Base-by-base conservation (phyloP, 2,329 filamentous ascomycete genomes). In the Coniochaeta hoffmannii region DNA sequence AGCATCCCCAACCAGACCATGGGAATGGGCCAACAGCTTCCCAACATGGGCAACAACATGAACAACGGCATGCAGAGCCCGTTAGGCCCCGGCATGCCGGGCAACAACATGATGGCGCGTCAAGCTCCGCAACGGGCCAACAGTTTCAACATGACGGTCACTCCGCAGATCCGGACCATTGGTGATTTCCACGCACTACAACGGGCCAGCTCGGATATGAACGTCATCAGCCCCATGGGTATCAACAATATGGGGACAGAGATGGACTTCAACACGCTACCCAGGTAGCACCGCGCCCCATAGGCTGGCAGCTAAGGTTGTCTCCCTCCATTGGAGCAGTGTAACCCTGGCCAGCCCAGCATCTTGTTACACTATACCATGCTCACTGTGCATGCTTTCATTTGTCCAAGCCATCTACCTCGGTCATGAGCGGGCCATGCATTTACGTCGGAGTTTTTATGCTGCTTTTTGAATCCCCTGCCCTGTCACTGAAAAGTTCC, bases 151-250 rank as follows among this genome's bases (percentile, higher is more conserved):
- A 67, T 75, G 53, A 61, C 67, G 17, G 63, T 66, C 4, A 50
- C 26, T 28, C 71, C 70, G 24, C 70, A 71, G 17, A 66, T 77
- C 56, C 69, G 73, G 50, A 75, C 75, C 1, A 72, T 78, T 0
- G 74, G 71, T 3, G 76, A 79, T 52, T 81, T 79, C 53, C 77
- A 80, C 26, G 71, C 73, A 1, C 61, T 81, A 2, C 77, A 79
- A 56, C 68, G 77, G 36, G 69, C 71, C 11, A 74, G 71, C 53
- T 68, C 73, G 0, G 76, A 77, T 41, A 68, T 68, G 24, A 67
- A 65, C 12, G 50, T 67, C 1, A 68, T 74, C 60, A 65, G 62
- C 36, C 55, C 68, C 1, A 57, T 74, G 10, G 66, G 66, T 6
- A 66, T 76, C 54, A 68, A 65, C 44, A 64, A 66, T 14, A 51